phyloP scores from a whole-genome alignment of 805 yeast genomes.

The Limtongia smithiae region DNA sequence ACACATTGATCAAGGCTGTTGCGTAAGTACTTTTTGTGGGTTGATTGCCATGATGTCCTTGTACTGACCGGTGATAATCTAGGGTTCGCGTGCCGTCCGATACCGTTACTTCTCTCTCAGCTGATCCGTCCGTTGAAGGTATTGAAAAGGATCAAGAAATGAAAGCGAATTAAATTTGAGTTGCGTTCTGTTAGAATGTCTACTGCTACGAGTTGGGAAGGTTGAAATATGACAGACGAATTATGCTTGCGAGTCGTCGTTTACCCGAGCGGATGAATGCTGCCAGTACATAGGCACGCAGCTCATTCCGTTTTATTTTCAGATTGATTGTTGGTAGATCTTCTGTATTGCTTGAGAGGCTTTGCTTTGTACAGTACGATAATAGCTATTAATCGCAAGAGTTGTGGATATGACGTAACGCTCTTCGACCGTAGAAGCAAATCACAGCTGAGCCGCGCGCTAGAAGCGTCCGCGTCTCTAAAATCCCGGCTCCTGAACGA shows the following conservation, averaged over 20 bases:
- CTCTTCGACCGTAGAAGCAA: too few species aligned
- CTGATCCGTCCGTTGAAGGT: constrained; percentile 27
- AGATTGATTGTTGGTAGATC: too few species aligned
- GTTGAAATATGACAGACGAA: too few species aligned
- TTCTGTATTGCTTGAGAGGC: too few species aligned
- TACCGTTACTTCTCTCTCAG: constrained; percentile 18
- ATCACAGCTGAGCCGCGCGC: background rate
- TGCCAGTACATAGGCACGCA: too few species aligned
- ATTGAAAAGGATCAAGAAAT: constrained; percentile 32
- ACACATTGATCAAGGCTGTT: constrained; percentile 31
- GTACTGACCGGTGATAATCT: background rate
- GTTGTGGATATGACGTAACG: background rate
- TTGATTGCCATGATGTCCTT: background rate
- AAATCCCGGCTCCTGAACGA: too few species aligned
- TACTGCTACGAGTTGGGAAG: too few species aligned
- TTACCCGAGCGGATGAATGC: too few species aligned
- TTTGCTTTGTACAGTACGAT: too few species aligned
- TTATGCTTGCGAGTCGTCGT: too few species aligned
- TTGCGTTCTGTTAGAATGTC: too few species aligned
- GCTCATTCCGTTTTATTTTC: too few species aligned
- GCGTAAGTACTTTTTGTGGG: constrained; percentile 19
- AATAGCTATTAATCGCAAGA: background rate
- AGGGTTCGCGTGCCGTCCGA: constrained; percentile 28
- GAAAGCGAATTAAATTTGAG: constrained; percentile 13
- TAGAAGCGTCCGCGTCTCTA: background rate